These are phyloP conservation scores for Talaromyces marneffei DNA, from an alignment of 2,329 filamentous ascomycete genomes.

Conservation along the genomic window DNA sequence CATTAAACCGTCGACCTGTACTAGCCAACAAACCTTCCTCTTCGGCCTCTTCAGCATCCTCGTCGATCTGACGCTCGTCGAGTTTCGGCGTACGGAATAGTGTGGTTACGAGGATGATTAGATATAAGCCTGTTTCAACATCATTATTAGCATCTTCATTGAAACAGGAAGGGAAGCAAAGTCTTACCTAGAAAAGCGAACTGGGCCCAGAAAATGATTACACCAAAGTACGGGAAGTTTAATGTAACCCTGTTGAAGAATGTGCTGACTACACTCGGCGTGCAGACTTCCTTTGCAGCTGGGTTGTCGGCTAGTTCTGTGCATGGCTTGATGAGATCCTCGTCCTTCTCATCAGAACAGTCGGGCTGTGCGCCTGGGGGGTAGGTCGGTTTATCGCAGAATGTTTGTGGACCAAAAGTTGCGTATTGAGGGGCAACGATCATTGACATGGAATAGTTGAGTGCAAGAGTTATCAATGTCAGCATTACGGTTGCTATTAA, in stretches of 20 bases:
- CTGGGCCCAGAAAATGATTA: conserved; percentile 92
- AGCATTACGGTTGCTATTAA: conserved; percentile 87
- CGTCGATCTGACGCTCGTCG: conserved; percentile 71
- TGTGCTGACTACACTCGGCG: conserved; percentile 81
- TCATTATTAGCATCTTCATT: neutral
- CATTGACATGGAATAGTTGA: conserved; percentile 91
- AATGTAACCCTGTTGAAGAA: conserved; percentile 89
- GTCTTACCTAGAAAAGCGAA: conserved; percentile 70
- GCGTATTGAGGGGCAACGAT: conserved; percentile 93
- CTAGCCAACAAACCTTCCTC: conserved; percentile 86
- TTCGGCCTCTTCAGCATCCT: conserved; percentile 84
- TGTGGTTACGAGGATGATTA: conserved; percentile 72
- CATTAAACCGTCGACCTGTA: conserved; percentile 73
- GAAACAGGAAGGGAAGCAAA: neutral
- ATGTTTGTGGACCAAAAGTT: conserved; percentile 89
- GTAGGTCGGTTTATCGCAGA: conserved; percentile 67
- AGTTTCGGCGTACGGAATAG: conserved; percentile 75
- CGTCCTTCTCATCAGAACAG: conserved; percentile 56
- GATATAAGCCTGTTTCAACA: conserved; percentile 54
- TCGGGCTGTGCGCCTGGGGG: conserved; percentile 63
- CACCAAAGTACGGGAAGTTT: conserved; percentile 92
- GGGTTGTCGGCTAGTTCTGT: conserved; percentile 67
- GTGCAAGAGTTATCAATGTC: conserved; percentile 78
- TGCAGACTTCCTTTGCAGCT: conserved; percentile 77
- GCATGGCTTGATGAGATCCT: conserved; percentile 69